Base-by-base conservation (phyloP, 2,329 filamentous ascomycete species). In the Aureobasidium sp. region DNA sequence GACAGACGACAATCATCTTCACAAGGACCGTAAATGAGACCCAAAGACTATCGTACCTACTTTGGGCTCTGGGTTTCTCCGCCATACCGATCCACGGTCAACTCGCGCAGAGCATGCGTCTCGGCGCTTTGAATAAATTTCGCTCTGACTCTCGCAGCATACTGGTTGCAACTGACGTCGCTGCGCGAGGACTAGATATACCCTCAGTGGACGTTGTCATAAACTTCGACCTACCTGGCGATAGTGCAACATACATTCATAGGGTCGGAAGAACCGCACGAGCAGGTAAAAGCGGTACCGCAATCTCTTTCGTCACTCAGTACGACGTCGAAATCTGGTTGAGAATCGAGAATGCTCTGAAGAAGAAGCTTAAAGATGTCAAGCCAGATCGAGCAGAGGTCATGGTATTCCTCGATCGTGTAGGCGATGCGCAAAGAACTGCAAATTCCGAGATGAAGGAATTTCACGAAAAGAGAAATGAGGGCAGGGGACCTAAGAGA, bases 101-200 rank as follows among this genome's bases (percentile, higher is more conserved):
- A 75, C 88, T 99, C 59, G 94, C 90, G 1, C 96, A 99, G 77
- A 93, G 93, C 1, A 87, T 93, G 20, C 93, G 96, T 71, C 82
- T 98, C 1, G 95, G 94, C 9, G 93, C 96, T 0, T 84, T 99
- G 11, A 93, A 92, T 77, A 98, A 98, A 77, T 98, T 99, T 85
- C 90, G 92, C 64, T 85, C 91, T 4, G 90, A 91, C 10, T 88
- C 87, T n/a, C 87, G 94, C 48, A 90, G 97, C 70, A 95, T 99
- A 45, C 87, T 99, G 5, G 92, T 98, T 4, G 94, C 94, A 15
- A 98, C 95, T 0, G 95, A 98, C 77, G 93, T 98, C n/a, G 95
- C 95, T 1, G 93, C 95, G 1, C 90, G 95, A 76, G 95, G 95
- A 85, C 85, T 98, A 9, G 95, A 98, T 82, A 97, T 98, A 54